Evolutionary conservation across 2,329 filamentous ascomycete species (phyloP), one percentile per base, ranked within the genome.

Genomic region (Cryphonectria radicalis): DNA sequence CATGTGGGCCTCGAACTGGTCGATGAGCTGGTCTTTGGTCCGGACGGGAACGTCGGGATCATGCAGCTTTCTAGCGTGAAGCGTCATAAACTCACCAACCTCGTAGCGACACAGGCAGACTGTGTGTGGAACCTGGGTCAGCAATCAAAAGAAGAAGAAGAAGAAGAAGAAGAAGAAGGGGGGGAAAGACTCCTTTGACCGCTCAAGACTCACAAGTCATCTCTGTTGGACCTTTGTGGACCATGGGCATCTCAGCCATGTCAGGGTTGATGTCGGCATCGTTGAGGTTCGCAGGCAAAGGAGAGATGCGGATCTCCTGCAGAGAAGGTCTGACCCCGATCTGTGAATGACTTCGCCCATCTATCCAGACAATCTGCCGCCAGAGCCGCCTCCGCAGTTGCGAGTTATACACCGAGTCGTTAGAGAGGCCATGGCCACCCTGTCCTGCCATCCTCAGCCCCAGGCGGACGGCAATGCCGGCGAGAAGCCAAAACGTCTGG

Each of bases 71-170:
- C 81, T 82, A 0, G 76, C 63, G 40, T 77, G 79, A 65, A 81
- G 76, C 19, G 82, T 80, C 46, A 84, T 72, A 42, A 80, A 81
- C 43, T 84, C 79, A 11, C 77, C 80, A 13, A 86, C 67, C 67
- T 83, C 80, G 70, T 81, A 81, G 19, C 83, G 81, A 11, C 84
- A 76, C 8, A 84, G 79, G n/a, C 77, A 79, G 68, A 85, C 69
- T 73, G 28, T 19, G 37, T 73, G 28, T 14, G 22, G 13, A 8
- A 28, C 22, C 32, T 22, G 10, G 1, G 13, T 71, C 11, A 71
- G 71, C 35, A 35, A n/a, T 10, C 28, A 11, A 17, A 8, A 22
- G 37, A 17, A n/a, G 25, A n/a, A 11, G 8, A 63, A 40, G 1
- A 40, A 6, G 10, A 7, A 11, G 25, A 11, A 8, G 5, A 62